Percentiles rank a stretch among this genome's conserved stretches.
These are phyloP conservation scores for Rubia tinctorum DNA, from an alignment of 305 asterid genomes.

Conservation along the genomic window DNA sequence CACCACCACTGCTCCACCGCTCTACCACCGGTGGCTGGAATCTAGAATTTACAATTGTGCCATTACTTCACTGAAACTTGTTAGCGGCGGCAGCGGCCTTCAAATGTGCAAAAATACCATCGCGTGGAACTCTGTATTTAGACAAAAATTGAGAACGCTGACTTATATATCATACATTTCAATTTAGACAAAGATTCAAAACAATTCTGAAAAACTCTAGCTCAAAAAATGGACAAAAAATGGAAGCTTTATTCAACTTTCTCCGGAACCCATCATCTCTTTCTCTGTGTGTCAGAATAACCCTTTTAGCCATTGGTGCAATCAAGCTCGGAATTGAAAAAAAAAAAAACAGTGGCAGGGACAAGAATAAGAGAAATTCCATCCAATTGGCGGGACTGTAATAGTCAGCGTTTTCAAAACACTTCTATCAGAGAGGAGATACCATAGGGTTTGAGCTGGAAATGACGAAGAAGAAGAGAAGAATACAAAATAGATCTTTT, in stretches of 20 bases:
- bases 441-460: no score
- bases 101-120: no score
- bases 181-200: background rate
- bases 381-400: slow-evolving; percentile 52
- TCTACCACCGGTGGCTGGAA: no score
- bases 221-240: background rate
- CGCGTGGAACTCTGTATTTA: no score
- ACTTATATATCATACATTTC: background rate
- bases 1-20: no score
- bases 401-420: background rate
- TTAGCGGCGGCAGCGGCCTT: no score
- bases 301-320: background rate
- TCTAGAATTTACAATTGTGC: no score
- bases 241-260: background rate
- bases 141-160: no score
- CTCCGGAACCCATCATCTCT: background rate
- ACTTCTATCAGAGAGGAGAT: no score
- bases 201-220: background rate
- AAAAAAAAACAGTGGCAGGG: slow-evolving; percentile 6
- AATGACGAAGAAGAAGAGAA: no score
- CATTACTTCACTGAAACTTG: no score
- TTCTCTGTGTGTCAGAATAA: background rate
- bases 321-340: slow-evolving; percentile 14
- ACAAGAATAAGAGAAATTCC: slow-evolving; percentile 23
- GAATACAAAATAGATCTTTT: no score